Base-by-base conservation (phyloP, 768 basidiomycete species). In the Amyloporia xantha region DNA sequence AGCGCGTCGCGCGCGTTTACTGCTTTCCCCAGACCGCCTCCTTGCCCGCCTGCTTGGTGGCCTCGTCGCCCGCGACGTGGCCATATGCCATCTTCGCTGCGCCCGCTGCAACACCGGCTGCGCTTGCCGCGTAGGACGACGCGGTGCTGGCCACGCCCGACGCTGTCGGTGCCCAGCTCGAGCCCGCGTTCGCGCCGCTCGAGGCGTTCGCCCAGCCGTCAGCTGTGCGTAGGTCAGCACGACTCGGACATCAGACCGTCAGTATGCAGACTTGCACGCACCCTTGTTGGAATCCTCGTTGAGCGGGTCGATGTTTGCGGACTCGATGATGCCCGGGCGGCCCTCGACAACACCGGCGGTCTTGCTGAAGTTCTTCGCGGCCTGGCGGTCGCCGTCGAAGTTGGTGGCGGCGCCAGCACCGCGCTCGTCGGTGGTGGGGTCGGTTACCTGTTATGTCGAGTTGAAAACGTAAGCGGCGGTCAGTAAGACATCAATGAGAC, bases 311-410 rank as follows among this genome's bases (percentile, higher is more conserved):
- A 80, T 77, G 54, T 77, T 64, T 20, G 75, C 66, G 26, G 67
- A 63, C 62, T 81, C 77, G 54, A 81, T 77, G 54, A 80, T 78
- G 15, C 78, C 77, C 5, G 79, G 76, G 2, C 68, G 71, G 12
- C 68, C 71, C 59, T 80, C 79, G 33, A 75, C 61, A 28, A 78
- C 77, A 17, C 79, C 76, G 7, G 75, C 70, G 5, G 66, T 62
- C 47, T 70, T 50, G 48, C 67, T 71, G 59, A 75, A 65, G 38
- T 58, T 60, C 19, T 66, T 67, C 46, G 65, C 60, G 2, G 75
- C 73, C 25, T 74, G 60, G 38, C 62, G 59, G 44, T 68, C 64
- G 21, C 70, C 74, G 10, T 66, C 50, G 59, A 74, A 75, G 48
- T 66, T 59, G 24, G 60, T 46, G 19, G 65, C 66, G 5, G 69